phyloP scores from a whole-genome alignment of 345 rosid genomes.

The Cardamine occulta region DNA sequence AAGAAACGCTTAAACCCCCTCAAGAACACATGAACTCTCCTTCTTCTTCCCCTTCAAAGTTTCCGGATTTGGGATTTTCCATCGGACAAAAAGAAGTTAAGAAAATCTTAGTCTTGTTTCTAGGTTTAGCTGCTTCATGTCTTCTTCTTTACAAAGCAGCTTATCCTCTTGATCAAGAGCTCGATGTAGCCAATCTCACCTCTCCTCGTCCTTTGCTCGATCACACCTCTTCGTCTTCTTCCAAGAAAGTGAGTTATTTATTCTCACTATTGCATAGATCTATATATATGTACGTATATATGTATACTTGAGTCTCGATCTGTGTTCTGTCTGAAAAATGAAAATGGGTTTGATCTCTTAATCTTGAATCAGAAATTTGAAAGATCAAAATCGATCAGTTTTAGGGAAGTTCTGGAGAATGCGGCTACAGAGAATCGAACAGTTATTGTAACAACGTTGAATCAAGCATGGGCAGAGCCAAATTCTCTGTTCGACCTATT shows the following conservation, averaged over 20 bases:
- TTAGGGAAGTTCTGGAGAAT: constrained; percentile 39
- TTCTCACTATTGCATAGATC: neutral
- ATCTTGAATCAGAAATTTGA: neutral
- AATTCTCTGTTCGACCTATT: constrained; percentile 61
- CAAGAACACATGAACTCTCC: constrained; percentile 32
- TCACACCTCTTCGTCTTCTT: constrained; percentile 15
- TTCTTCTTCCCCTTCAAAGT: constrained; percentile 21
- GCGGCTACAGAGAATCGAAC: constrained; percentile 50
- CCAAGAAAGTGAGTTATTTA: constrained; percentile 11
- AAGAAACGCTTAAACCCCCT: constrained; percentile 17
- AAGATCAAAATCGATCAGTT: constrained; percentile 32
- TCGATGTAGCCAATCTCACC: constrained; percentile 15
- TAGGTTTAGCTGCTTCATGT: constrained; percentile 35
- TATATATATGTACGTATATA: neutral
- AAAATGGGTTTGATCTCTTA: neutral
- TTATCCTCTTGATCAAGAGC: constrained; percentile 31
- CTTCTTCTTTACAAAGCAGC: constrained; percentile 36
- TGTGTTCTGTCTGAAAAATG: neutral
- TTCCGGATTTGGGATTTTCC: constrained; percentile 1
- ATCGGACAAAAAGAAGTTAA: constrained; percentile 31
- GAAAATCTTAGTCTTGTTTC: constrained; percentile 28
- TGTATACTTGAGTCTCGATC: neutral
- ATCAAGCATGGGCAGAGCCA: constrained; percentile 70
- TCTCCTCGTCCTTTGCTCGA: constrained; percentile 30
- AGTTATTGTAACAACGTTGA: constrained; percentile 65